Base-by-base conservation (phyloP, 495 filamentous ascomycete species). In the Lentithecium fluviatile region DNA sequence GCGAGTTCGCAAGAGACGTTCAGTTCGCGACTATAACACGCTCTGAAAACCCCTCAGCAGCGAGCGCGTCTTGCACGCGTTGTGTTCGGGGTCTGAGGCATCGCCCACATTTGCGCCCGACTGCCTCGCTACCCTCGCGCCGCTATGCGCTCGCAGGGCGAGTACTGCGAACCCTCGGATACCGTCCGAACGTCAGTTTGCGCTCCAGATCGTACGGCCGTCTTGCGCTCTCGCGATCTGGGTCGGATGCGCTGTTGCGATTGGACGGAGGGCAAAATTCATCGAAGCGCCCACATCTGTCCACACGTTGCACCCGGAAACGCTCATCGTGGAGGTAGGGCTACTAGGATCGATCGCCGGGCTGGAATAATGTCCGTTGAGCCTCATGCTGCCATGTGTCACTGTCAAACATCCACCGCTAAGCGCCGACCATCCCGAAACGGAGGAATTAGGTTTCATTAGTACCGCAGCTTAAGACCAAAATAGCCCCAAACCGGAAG, bases 21-120 rank as follows among this genome's bases (percentile, higher is more conserved):
- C 15, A 13, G 36, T 60, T 55, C 65, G 53, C 65, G 60, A 60
- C 60, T 67, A 67, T 64, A 67, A 64, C 65, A 67, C 60, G 65
- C 53, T 50, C 47, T 17, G 45, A 52, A 64, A 58, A 58, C 46
- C 60, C 15, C 60, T 64, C 60, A 58, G 25, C 19, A 23, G 45
- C 38, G 15, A 21, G 26, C 62, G 55, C 50, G 55, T 65, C 51
- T 55, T 7, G 5, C 17, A 8, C 58, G 58, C 50, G 50, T 55
- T 42, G 50, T 32, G 49, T n/a, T 65, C 55, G 50, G 62, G 62
- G 62, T 65, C 62, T 60, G 47, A 46, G 48, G 32, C 62, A 32
- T 50, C 62, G 47, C 62, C 62, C 62, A 60, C 62, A n/a, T 64
- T 45, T 19, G 40, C 38, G 23, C 19, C 45, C 25, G 37, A n/a